These are phyloP conservation scores for Thamnidium elegans DNA, from an alignment of 192 early-diverging fungal species.

Conservation along the genomic window DNA sequence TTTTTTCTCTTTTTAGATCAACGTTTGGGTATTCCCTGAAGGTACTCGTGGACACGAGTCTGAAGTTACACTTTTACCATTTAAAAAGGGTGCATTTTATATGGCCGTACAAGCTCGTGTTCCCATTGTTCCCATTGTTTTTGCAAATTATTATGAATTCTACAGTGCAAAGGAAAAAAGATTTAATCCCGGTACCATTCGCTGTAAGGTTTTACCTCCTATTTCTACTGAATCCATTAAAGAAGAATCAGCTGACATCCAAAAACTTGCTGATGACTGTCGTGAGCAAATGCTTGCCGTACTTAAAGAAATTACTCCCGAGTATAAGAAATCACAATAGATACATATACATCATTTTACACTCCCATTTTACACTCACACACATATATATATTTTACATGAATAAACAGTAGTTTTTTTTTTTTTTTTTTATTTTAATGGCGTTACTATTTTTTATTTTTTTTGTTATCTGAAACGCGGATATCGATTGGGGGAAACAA, in stretches of 20 bases:
- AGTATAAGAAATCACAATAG: constrained; percentile 6
- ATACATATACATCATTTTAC: background rate
- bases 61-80: constrained; percentile 71
- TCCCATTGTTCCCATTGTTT: constrained; percentile 88
- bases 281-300: constrained; percentile 49
- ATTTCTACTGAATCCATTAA: constrained; percentile 42
- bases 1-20: constrained; percentile 39
- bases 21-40: constrained; percentile 87
- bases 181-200: constrained; percentile 52
- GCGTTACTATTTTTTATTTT: background rate
- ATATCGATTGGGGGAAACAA: background rate
- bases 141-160: constrained; percentile 61
- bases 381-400: background rate
- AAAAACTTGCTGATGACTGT: constrained; percentile 39
- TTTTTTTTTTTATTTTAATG: constrained; percentile 1
- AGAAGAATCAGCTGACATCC: constrained; percentile 38
- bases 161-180: constrained; percentile 51
- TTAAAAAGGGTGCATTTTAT: constrained; percentile 97
- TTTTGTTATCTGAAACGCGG: constrained; percentile 14
- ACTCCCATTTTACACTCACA: background rate
- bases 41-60: constrained; percentile 77
- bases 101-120: constrained; percentile 80
- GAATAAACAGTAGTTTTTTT: constrained; percentile 1
- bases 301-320: constrained; percentile 46
- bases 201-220: constrained; percentile 54